Percentiles rank a stretch among this genome's conserved stretches.
These are phyloP conservation scores for Backusella morwellensis DNA, from an alignment of 192 early-diverging fungal species.

Conservation along the genomic window DNA sequence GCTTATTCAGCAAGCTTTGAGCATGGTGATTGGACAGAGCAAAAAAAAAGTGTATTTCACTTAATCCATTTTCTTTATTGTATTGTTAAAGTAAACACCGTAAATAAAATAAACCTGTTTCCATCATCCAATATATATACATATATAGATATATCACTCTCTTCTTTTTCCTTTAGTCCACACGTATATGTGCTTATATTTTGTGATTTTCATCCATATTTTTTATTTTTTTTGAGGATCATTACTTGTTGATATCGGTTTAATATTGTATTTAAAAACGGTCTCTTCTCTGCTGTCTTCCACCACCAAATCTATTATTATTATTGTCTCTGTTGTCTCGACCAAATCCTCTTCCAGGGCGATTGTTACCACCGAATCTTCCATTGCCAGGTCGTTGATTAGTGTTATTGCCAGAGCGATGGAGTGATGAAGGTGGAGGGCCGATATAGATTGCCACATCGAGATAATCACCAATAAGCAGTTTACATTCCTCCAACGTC, in stretches of 20 bases:
- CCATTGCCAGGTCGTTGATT: background rate
- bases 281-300: constrained; percentile 9
- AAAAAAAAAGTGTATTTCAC: too few relatives aligned
- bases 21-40: too few relatives aligned
- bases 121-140: too few relatives aligned
- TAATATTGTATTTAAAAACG: background rate
- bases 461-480: constrained; percentile 60
- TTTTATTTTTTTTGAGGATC: background rate
- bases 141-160: background rate
- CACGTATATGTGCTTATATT: background rate
- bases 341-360: background rate
- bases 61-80: too few relatives aligned
- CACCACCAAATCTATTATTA: constrained; percentile 7
- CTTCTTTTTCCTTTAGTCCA: too few relatives aligned
- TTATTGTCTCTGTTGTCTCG: background rate
- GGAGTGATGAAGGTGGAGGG: constrained; percentile 10
- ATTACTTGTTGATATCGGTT: background rate
- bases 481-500: constrained; percentile 50
- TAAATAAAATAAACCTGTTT: too few relatives aligned
- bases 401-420: background rate
- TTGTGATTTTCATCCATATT: background rate
- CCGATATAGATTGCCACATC: constrained; percentile 49
- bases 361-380: constrained; percentile 1
- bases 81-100: too few relatives aligned
- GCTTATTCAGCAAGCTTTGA: background rate